Evolutionary conservation across 1,139 yeast species (phyloP).

Genomic region (Blastobotrys serpentis): DNA sequence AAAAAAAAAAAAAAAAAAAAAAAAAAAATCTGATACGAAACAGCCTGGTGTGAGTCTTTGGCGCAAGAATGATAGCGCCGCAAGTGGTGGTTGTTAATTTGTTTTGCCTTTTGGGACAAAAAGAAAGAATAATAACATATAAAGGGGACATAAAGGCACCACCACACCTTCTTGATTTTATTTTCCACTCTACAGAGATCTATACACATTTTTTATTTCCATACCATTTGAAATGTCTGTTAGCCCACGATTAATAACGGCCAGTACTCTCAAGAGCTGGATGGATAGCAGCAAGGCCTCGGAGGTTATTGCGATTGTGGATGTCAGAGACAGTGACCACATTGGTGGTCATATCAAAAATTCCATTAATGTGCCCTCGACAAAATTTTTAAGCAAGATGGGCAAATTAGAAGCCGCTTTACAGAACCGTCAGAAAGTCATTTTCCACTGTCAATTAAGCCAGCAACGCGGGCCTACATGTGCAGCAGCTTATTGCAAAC

Average conservation of each 20-base stretch:
- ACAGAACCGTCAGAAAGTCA: conserved; percentile 50
- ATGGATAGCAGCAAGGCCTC: conserved; percentile 24
- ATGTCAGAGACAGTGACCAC: conserved; percentile 82
- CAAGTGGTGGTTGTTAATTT: not conserved
- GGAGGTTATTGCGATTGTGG: conserved; percentile 57
- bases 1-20: not conserved
- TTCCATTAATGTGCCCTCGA: conserved; percentile 62
- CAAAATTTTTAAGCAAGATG: conserved; percentile 45
- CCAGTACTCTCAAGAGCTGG: conserved; percentile 32
- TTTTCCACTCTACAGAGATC: not conserved
- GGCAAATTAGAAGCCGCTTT: conserved; percentile 46
- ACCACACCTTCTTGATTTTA: not conserved
- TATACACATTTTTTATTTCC: not conserved
- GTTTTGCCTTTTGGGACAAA: not conserved
- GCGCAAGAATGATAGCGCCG: not conserved
- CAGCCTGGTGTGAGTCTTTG: not conserved
- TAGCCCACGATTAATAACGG: conserved; percentile 19
- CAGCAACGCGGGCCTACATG: conserved; percentile 91
- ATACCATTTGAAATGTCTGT: no score
- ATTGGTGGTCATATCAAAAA: conserved; percentile 72
- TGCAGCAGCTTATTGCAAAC: conserved; percentile 64
- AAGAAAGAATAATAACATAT: not conserved
- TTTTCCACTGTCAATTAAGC: conserved; percentile 87
- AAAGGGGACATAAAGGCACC: not conserved
- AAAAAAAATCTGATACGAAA: not conserved